Conservation (phyloP, 257 asterid species). For the Plantago major region DNA sequence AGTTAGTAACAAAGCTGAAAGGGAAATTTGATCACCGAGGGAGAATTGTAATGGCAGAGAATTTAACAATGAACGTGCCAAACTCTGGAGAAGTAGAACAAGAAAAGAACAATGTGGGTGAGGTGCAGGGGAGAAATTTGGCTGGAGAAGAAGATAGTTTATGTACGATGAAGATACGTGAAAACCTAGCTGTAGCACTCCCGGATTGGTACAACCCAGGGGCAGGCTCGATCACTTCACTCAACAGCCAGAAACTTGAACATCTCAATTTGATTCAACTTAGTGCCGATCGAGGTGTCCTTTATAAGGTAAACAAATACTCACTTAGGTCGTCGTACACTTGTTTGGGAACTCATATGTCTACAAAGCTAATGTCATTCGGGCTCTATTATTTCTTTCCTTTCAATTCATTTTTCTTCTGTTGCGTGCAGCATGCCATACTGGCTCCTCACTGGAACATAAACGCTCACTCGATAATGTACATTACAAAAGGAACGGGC, state of each 20-base stretch:
- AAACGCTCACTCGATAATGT: constrained; percentile 44
- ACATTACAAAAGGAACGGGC: constrained; percentile 44
- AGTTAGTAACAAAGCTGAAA: constrained; percentile 25
- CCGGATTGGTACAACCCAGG: constrained; percentile 39
- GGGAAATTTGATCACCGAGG: constrained; percentile 47
- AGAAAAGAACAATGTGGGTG: not conserved
- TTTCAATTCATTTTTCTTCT: not conserved
- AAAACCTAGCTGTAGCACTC: constrained; percentile 44
- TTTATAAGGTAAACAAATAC: constrained; percentile 39
- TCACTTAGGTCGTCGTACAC: not conserved
- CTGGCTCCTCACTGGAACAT: constrained; percentile 49
- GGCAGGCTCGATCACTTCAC: constrained; percentile 49
- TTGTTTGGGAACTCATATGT: too few relatives aligned
- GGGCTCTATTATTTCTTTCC: not conserved
- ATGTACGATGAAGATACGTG: constrained; percentile 37
- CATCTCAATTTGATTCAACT: constrained; percentile 44
- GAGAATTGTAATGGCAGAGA: constrained; percentile 39
- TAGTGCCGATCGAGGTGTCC: constrained; percentile 49
- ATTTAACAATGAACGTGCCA: constrained; percentile 2
- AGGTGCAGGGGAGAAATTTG: constrained; percentile 4
- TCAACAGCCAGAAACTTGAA: constrained; percentile 53
- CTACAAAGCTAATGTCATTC: not conserved
- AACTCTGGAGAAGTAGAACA: too few relatives aligned
- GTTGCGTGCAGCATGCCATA: constrained; percentile 39
- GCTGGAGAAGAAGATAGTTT: constrained; percentile 56